Conservation (phyloP, 208 protist species). For the Acanthamoeba lenticulata region DNA sequence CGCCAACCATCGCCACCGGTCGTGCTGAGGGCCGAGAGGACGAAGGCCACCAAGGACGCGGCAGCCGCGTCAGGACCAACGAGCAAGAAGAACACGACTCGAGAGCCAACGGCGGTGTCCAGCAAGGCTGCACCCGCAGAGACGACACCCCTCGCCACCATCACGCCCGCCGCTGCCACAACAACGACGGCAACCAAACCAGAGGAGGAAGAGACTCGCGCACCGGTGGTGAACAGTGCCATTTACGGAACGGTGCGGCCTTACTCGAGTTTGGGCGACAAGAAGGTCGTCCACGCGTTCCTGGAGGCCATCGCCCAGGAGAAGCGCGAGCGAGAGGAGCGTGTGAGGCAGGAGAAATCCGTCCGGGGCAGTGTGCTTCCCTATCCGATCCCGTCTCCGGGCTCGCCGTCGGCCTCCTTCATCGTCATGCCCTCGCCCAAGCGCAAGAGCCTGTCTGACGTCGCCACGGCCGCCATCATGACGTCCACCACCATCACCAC, state of each 20-base stretch:
- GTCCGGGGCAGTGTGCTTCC: neutral
- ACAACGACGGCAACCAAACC: too few species aligned
- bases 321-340: constrained; percentile 23
- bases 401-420: neutral
- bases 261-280: neutral
- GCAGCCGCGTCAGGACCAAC: too few species aligned
- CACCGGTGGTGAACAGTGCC: neutral
- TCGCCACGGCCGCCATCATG: neutral
- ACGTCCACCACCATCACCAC: too few species aligned
- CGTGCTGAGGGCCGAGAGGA: too few species aligned
- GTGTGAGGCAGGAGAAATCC: neutral
- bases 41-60: too few species aligned
- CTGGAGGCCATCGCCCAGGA: constrained; percentile 21
- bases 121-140: too few species aligned
- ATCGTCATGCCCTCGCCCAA: constrained; percentile 3
- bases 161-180: too few species aligned
- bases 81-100: too few species aligned
- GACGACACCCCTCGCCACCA: too few species aligned
- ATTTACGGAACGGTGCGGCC: neutral
- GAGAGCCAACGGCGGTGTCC: too few species aligned
- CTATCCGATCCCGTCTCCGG: neutral
- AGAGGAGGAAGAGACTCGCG: too few species aligned
- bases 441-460: neutral
- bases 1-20: too few species aligned
- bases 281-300: constrained; percentile 42